Percentiles rank a stretch among this genome's conserved stretches.
Evolutionary conservation across 2,329 filamentous ascomycete genomes (phyloP).

Genomic region (Cladosporium sp.): DNA sequence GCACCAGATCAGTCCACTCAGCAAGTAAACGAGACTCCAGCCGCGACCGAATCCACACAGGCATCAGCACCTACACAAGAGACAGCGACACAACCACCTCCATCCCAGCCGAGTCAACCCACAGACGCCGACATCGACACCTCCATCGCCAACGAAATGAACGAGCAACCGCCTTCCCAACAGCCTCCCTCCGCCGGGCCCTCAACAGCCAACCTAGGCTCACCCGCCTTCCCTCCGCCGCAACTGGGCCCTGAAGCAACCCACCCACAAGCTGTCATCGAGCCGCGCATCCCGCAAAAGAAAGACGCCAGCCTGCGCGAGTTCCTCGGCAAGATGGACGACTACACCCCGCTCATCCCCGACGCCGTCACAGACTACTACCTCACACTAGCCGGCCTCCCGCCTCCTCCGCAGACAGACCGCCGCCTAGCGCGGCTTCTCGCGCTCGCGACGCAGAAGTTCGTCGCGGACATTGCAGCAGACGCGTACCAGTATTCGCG

Average conservation of each 20-base stretch:
- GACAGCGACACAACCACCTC: neutral
- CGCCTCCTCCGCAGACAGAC: conserved; percentile 84
- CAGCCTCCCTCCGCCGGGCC: conserved; percentile 63
- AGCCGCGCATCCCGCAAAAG: conserved; percentile 62
- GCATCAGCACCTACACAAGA: neutral
- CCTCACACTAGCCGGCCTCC: conserved; percentile 89
- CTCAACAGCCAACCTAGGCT: conserved; percentile 47
- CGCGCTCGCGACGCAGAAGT: conserved; percentile 96
- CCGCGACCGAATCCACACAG: neutral
- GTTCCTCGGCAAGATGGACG: conserved; percentile 94
- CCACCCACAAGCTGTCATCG: conserved; percentile 17
- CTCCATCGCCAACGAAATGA: conserved; percentile 38
- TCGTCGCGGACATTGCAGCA: conserved; percentile 93
- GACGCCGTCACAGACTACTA: conserved; percentile 98
- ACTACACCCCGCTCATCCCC: conserved; percentile 97
- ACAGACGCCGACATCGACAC: conserved; percentile 34
- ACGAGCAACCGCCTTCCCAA: conserved; percentile 13
- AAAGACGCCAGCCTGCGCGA: conserved; percentile 91
- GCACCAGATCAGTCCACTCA: conserved; percentile 5
- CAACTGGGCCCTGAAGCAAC: conserved; percentile 33
- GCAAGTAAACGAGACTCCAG: neutral
- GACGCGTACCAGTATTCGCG: conserved; percentile 97
- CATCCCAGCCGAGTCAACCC: neutral
- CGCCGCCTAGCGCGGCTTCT: conserved; percentile 86
- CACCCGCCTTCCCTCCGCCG: conserved; percentile 29